phyloP scores from a whole-genome alignment of 1,284 basidiomycete genomes.

The Ustilago hordei region DNA sequence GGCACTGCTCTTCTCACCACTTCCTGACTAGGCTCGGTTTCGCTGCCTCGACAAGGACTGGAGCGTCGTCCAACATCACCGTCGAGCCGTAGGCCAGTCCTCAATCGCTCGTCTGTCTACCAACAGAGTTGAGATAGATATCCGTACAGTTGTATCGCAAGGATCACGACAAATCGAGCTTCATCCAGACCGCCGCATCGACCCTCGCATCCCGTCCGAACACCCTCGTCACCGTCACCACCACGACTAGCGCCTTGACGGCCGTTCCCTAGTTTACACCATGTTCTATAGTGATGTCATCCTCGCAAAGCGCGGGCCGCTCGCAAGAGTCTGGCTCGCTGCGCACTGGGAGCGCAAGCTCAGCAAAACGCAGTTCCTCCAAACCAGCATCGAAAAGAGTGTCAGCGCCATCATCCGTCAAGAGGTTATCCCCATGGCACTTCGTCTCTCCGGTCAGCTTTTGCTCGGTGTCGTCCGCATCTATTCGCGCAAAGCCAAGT shows the following conservation, averaged over 20 bases:
- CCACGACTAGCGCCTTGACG: neutral
- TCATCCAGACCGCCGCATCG: neutral
- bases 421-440: constrained; percentile 85
- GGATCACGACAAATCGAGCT: neutral
- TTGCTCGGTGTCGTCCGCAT: constrained; percentile 96
- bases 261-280: constrained; percentile 3
- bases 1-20: neutral
- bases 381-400: constrained; percentile 92
- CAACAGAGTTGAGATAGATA: neutral
- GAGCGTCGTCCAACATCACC: constrained; percentile 6
- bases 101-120: neutral
- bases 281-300: constrained; percentile 93
- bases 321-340: constrained; percentile 97
- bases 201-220: neutral
- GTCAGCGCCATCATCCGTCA: constrained; percentile 82
- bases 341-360: constrained; percentile 98
- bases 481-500: constrained; percentile 96
- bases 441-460: constrained; percentile 92
- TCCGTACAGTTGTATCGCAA: neutral
- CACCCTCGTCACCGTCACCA: constrained; percentile 1
- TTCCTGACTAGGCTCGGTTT: neutral
- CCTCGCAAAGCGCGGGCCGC: constrained; percentile 88
- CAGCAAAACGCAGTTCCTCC: constrained; percentile 91
- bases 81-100: neutral
- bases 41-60: neutral